Percentiles rank a stretch among this genome's conserved stretches.
Evolutionary conservation across 345 rosid genomes (phyloP).

Genomic region (Toxicodendron radicans): DNA sequence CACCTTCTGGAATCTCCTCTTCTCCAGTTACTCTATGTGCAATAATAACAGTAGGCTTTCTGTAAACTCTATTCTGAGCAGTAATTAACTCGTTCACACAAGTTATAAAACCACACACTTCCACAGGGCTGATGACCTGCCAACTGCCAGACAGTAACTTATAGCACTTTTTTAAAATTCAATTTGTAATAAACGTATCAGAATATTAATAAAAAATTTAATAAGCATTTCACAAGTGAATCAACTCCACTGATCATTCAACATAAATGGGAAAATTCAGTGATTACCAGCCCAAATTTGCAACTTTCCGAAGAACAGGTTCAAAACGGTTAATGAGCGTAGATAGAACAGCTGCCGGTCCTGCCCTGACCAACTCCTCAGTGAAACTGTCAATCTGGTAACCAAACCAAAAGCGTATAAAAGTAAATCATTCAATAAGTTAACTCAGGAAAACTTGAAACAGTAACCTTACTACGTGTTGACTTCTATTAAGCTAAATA

Average conservation of each 20-base stretch:
- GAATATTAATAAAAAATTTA: constrained; percentile 1
- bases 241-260: background rate
- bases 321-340: constrained; percentile 33
- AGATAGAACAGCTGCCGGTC: constrained; percentile 37
- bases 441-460: constrained; percentile 2
- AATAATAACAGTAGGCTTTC: constrained; percentile 38
- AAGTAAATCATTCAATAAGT: background rate
- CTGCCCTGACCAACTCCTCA: constrained; percentile 39
- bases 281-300: constrained; percentile 44
- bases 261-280: background rate
- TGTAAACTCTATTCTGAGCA: constrained; percentile 38
- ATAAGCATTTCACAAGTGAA: background rate
- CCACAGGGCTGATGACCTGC: constrained; percentile 49
- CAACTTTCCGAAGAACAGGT: constrained; percentile 35
- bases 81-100: constrained; percentile 33
- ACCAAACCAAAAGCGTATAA: background rate
- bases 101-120: constrained; percentile 37
- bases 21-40: constrained; percentile 41
- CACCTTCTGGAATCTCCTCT: constrained; percentile 47
- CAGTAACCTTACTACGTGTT: background rate
- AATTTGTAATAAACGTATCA: background rate
- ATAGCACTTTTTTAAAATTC: background rate
- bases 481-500: background rate
- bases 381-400: constrained; percentile 36
- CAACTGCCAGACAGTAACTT: constrained; percentile 34